Percentiles rank a stretch among this genome's conserved stretches.
These are phyloP conservation scores for Diaporthe citrichinensis DNA, from an alignment of 2,329 filamentous ascomycete genomes.

Conservation along the genomic window DNA sequence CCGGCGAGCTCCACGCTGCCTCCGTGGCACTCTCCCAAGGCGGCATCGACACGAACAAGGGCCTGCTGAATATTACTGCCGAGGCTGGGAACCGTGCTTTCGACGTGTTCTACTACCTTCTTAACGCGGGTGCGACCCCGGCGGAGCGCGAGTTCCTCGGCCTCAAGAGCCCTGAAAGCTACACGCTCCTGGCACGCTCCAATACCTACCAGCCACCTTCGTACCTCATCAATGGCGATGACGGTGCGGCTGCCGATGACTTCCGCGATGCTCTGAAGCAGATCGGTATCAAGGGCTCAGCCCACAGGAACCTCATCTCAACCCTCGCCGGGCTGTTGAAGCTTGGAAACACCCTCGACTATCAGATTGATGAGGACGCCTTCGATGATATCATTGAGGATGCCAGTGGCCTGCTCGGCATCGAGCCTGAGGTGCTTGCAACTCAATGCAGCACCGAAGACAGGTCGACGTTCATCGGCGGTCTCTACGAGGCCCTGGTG, in stretches of 20 bases:
- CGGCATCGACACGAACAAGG: slow-evolving; percentile 86
- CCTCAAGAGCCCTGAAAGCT: slow-evolving; percentile 82
- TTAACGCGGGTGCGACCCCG: slow-evolving; percentile 90
- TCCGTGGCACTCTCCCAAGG: slow-evolving; percentile 85
- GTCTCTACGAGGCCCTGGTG: slow-evolving; percentile 92
- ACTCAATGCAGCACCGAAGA: slow-evolving; percentile 88
- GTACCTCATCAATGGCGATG: slow-evolving; percentile 93
- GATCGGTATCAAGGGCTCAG: slow-evolving; percentile 92
- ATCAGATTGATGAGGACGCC: slow-evolving; percentile 85
- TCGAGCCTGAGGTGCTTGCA: slow-evolving; percentile 87
- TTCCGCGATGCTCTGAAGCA: slow-evolving; percentile 89
- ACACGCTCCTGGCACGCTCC: slow-evolving; percentile 84
- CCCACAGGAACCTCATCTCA: slow-evolving; percentile 86
- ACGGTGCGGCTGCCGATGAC: slow-evolving; percentile 92
- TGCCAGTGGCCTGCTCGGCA: slow-evolving; percentile 85
- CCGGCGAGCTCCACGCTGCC: slow-evolving; percentile 83
- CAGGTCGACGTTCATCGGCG: slow-evolving; percentile 84
- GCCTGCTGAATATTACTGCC: slow-evolving; percentile 83
- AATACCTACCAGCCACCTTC: slow-evolving; percentile 88
- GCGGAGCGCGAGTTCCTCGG: slow-evolving; percentile 91
- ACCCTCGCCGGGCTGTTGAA: slow-evolving; percentile 89
- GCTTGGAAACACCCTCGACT: slow-evolving; percentile 90
- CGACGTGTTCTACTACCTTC: slow-evolving; percentile 96
- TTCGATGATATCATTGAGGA: slow-evolving; percentile 92
- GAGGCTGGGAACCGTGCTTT: slow-evolving; percentile 91